Evolutionary conservation across 2,329 filamentous ascomycete species (phyloP).

Genomic region (Cladophialophora carrionii): DNA sequence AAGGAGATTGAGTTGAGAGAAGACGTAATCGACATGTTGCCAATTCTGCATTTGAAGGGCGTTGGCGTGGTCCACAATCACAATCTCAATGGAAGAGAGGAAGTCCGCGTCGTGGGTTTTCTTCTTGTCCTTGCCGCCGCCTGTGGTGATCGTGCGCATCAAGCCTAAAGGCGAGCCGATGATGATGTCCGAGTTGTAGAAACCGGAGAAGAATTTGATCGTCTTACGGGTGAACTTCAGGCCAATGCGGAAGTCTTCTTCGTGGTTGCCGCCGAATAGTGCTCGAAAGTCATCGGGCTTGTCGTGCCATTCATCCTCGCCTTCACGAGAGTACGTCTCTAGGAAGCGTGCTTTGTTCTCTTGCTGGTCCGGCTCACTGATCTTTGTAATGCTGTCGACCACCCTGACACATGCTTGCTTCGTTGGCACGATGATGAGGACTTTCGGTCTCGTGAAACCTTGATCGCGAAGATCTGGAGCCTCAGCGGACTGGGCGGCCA

Average conservation of each 20-base stretch:
- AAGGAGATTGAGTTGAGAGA: conserved; percentile 87
- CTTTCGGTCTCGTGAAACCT: conserved; percentile 92
- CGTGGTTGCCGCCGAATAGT: conserved; percentile 90
- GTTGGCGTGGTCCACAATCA: conserved; percentile 88
- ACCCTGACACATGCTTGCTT: conserved; percentile 80
- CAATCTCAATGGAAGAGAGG: conserved; percentile 83
- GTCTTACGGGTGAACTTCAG: conserved; percentile 96
- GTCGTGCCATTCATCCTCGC: conserved; percentile 66
- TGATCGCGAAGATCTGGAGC: conserved; percentile 79
- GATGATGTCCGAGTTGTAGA: conserved; percentile 96
- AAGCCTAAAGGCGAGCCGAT: conserved; percentile 87
- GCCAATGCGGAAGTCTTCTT: conserved; percentile 96
- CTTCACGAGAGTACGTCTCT: conserved; percentile 74
- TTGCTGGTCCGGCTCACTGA: conserved; percentile 84
- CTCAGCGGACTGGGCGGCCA: conserved; percentile 69
- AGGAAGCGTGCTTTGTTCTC: conserved; percentile 93
- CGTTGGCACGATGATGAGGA: conserved; percentile 87
- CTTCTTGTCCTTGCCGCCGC: conserved; percentile 54
- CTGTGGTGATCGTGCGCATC: conserved; percentile 82
- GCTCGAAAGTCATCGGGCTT: conserved; percentile 86
- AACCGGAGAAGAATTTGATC: conserved; percentile 89
- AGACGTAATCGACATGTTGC: conserved; percentile 92
- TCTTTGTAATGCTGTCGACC: conserved; percentile 72
- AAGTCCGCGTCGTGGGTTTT: conserved; percentile 78
- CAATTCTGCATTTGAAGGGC: conserved; percentile 97